These are phyloP conservation scores for Juglanconis juglandina DNA, from an alignment of 2,329 filamentous ascomycete genomes.

Conservation along the genomic window DNA sequence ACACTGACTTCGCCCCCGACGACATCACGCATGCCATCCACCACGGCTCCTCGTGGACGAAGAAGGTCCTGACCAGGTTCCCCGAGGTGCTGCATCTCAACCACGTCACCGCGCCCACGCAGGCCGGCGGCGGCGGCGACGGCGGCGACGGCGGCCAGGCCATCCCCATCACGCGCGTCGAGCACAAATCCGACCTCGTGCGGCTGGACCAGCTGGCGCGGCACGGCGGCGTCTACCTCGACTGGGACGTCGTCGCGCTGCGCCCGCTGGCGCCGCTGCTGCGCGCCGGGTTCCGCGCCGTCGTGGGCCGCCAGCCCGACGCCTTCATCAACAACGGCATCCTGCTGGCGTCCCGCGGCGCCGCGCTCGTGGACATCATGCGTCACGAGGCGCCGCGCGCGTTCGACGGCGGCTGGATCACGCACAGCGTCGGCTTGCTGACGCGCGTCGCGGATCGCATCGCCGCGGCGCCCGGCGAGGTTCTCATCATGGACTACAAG, in stretches of 20 bases:
- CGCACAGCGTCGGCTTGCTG: slow-evolving; percentile 21
- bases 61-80: slow-evolving; percentile 14
- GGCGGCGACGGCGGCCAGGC: background rate
- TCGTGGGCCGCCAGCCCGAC: slow-evolving; percentile 23
- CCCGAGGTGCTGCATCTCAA: background rate
- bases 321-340: background rate
- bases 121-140: slow-evolving; percentile 12
- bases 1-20: slow-evolving; percentile 22
- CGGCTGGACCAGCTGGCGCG: slow-evolving; percentile 22
- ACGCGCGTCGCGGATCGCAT: slow-evolving; percentile 24
- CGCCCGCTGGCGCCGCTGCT: slow-evolving; percentile 21
- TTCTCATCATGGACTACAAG: slow-evolving; percentile 23
- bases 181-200: slow-evolving; percentile 27
- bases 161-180: slow-evolving; percentile 18
- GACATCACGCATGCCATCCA: slow-evolving; percentile 16
- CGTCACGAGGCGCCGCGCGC: slow-evolving; percentile 16
- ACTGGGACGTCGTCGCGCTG: slow-evolving; percentile 25
- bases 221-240: slow-evolving; percentile 27
- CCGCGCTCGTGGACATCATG: slow-evolving; percentile 20
- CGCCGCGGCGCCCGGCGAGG: slow-evolving; percentile 20
- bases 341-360: slow-evolving; percentile 12
- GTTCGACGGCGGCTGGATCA: slow-evolving; percentile 25
- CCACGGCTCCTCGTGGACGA: slow-evolving; percentile 21
- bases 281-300: slow-evolving; percentile 22
- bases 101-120: slow-evolving; percentile 18